Conservation (phyloP, 352 stramenopile species). For the Phytophthora foliorum region DNA sequence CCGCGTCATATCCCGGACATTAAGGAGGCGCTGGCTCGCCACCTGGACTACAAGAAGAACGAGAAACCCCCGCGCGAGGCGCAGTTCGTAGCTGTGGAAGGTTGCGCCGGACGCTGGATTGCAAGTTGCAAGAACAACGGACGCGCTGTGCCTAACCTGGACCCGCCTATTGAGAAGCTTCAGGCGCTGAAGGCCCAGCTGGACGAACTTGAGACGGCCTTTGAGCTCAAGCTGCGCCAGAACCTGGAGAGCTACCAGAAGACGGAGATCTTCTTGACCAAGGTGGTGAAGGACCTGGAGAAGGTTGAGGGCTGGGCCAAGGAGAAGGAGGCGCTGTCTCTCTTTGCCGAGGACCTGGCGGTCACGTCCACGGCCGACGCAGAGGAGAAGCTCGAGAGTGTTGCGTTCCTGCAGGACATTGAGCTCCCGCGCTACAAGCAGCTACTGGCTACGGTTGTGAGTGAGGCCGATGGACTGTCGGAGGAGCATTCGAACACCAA, state of each 20-base stretch:
- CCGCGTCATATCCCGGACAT: conserved; percentile 75
- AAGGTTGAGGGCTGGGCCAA: conserved; percentile 88
- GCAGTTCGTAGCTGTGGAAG: conserved; percentile 84
- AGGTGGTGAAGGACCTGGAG: conserved; percentile 88
- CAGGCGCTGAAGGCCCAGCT: conserved; percentile 80
- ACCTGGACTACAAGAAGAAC: conserved; percentile 91
- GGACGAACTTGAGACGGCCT: conserved; percentile 75
- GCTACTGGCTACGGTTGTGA: conserved; percentile 71
- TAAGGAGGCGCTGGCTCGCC: conserved; percentile 68
- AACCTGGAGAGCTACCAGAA: conserved; percentile 87
- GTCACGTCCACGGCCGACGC: conserved; percentile 71
- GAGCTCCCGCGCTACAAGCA: conserved; percentile 89
- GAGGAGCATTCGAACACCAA: conserved; percentile 75
- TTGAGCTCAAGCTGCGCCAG: conserved; percentile 76
- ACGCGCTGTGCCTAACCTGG: conserved; percentile 70
- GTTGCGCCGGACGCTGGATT: conserved; percentile 83
- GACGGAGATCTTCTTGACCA: conserved; percentile 84
- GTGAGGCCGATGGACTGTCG: conserved; percentile 71
- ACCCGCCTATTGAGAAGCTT: conserved; percentile 82
- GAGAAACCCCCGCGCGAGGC: conserved; percentile 87
- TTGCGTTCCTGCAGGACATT: conserved; percentile 86
- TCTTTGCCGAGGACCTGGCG: conserved; percentile 70
- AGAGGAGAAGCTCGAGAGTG: conserved; percentile 87
- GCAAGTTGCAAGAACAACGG: conserved; percentile 92
- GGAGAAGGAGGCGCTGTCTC: conserved; percentile 76